phyloP scores from a whole-genome alignment of 2,329 filamentous ascomycete genomes.

The Cyanodermella asteris region DNA sequence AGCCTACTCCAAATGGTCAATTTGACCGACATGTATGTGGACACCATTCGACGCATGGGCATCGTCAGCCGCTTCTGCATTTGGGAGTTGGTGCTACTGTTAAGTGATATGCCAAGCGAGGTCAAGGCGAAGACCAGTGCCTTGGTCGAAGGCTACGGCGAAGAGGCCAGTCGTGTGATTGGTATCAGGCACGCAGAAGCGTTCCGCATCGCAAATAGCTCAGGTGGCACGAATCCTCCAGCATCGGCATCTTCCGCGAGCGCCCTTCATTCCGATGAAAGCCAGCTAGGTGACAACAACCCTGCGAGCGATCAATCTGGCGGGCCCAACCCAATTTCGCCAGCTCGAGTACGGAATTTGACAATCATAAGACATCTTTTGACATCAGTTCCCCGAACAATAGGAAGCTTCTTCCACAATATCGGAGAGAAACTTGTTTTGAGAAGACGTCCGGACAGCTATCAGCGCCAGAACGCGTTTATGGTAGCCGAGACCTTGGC shows the following conservation, averaged over 20 bases:
- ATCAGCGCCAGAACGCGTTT: slow-evolving; percentile 37
- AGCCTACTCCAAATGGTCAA: slow-evolving; percentile 56
- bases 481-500: slow-evolving; percentile 48
- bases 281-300: too few relatives aligned
- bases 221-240: slow-evolving; percentile 12
- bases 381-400: slow-evolving; percentile 53
- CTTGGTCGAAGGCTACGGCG: slow-evolving; percentile 16
- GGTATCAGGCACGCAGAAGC: too few relatives aligned
- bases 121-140: too few relatives aligned
- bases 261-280: too few relatives aligned
- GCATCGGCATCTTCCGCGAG: slow-evolving; percentile 5
- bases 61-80: slow-evolving; percentile 58
- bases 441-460: slow-evolving; percentile 47
- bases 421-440: slow-evolving; percentile 63
- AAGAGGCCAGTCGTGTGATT: slow-evolving; percentile 19
- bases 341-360: slow-evolving; percentile 47
- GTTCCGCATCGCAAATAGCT: slow-evolving; percentile 1
- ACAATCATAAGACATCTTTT: slow-evolving; percentile 56
- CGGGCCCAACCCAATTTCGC: too few relatives aligned
- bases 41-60: slow-evolving; percentile 54
- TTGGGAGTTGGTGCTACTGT: slow-evolving; percentile 63
- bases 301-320: too few relatives aligned
- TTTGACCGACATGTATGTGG: slow-evolving; percentile 60
- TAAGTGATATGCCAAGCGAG: slow-evolving; percentile 50
- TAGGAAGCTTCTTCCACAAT: slow-evolving; percentile 69